Percentiles rank a stretch among this genome's conserved stretches.
phyloP scores from a whole-genome alignment of 164 flowering plant species.

The Liriodendron chinense region DNA sequence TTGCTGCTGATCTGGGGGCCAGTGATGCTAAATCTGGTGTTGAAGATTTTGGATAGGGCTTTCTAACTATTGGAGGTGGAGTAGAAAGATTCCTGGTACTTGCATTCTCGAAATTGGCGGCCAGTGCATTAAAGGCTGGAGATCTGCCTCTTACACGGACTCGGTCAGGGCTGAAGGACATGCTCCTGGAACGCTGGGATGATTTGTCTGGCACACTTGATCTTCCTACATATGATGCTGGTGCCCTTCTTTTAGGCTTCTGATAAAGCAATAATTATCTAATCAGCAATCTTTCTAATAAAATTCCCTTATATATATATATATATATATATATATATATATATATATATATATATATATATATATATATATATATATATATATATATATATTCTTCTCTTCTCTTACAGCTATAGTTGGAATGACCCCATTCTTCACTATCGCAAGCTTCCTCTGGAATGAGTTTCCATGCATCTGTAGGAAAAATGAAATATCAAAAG shows the following conservation, averaged over 20 bases:
- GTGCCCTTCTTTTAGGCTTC: conserved; percentile 92
- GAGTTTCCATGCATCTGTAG: conserved; percentile 96
- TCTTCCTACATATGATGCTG: conserved; percentile 42
- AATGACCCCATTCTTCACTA: conserved; percentile 70
- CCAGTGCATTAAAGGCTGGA: conserved; percentile 94
- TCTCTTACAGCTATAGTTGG: conserved; percentile 61
- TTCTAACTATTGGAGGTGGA: conserved; percentile 87
- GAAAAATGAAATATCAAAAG: not conserved
- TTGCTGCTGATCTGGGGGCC: conserved; percentile 60
- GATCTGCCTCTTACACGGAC: conserved; percentile 97
- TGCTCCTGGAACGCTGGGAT: conserved; percentile 89
- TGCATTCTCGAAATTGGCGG: conserved; percentile 83
- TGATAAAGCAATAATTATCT: conserved; percentile 18
- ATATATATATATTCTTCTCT: too few species aligned
- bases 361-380: too few species aligned
- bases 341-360: too few species aligned
- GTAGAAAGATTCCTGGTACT: conserved; percentile 89
- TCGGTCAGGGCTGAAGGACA: conserved; percentile 95
- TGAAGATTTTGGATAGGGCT: conserved; percentile 81
- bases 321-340: too few species aligned
- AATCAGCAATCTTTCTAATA: not conserved
- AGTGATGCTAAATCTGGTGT: conserved; percentile 55
- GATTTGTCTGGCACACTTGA: conserved; percentile 83
- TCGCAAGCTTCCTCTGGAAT: conserved; percentile 78
- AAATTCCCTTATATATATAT: not conserved